Conservation (phyloP, 75 land plant genomes). For the Adiantum capillusveneris region DNA sequence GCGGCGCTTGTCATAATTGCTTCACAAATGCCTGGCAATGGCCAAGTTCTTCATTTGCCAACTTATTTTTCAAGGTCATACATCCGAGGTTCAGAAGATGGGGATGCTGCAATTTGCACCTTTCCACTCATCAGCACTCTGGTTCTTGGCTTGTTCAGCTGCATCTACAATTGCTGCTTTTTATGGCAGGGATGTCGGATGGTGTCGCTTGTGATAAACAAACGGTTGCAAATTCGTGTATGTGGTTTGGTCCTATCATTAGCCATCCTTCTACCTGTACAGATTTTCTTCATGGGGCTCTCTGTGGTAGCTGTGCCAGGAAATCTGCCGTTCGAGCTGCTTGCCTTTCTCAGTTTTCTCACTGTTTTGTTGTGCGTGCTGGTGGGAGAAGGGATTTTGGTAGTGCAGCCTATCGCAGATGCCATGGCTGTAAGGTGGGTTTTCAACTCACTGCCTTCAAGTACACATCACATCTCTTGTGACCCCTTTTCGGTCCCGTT, state of each 20-base stretch:
- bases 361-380: constrained; percentile 24
- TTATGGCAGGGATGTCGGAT: constrained; percentile 45
- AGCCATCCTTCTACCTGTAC: constrained; percentile 30
- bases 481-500: constrained; percentile 8
- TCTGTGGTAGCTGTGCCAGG: constrained; percentile 38
- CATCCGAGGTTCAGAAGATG: constrained; percentile 9
- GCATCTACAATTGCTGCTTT: constrained; percentile 37
- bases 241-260: constrained; percentile 41
- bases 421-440: constrained; percentile 61
- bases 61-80: constrained; percentile 2
- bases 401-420: constrained; percentile 56
- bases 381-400: constrained; percentile 58
- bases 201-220: constrained; percentile 59
- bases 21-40: no score
- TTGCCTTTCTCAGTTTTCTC: constrained; percentile 33
- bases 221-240: constrained; percentile 42
- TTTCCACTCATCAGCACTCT: constrained; percentile 47
- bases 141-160: no score
- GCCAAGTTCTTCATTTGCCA: constrained; percentile 13
- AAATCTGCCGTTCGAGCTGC: constrained; percentile 7
- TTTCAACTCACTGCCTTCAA: constrained; percentile 2
- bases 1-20: no score
- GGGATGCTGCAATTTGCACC: constrained; percentile 30
- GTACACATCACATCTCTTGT: constrained; percentile 1
- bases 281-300: constrained; percentile 42